A percentile compares a stretch with the other conserved stretches of the same genome.
These are phyloP conservation scores for Komagataella populi DNA, from an alignment of 805 yeast genomes.

Conservation along the genomic window DNA sequence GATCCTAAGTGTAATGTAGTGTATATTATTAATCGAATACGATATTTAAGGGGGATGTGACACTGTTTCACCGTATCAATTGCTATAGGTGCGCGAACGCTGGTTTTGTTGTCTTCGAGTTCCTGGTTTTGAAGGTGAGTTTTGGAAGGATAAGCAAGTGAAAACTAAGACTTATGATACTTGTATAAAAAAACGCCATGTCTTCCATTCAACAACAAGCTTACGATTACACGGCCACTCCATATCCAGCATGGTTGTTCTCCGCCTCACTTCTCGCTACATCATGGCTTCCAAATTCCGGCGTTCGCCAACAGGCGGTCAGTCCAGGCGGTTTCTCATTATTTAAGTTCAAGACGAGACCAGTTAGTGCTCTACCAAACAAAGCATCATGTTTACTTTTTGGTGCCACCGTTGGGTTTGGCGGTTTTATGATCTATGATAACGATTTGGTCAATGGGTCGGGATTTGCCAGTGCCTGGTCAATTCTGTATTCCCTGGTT, in stretches of 20 bases:
- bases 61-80: background rate
- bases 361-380: slow-evolving; percentile 19
- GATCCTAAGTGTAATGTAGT: slow-evolving; percentile 37
- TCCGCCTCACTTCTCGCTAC: slow-evolving; percentile 22
- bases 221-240: slow-evolving; percentile 22
- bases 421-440: slow-evolving; percentile 65
- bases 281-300: slow-evolving; percentile 13
- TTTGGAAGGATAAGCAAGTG: background rate
- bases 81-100: background rate
- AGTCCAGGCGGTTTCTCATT: background rate
- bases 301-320: slow-evolving; percentile 7
- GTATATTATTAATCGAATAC: slow-evolving; percentile 4
- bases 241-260: slow-evolving; percentile 31
- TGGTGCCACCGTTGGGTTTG: slow-evolving; percentile 48
- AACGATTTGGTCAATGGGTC: slow-evolving; percentile 69
- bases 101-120: background rate
- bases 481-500: slow-evolving; percentile 55
- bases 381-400: slow-evolving; percentile 34
- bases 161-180: background rate
- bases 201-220: background rate
- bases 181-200: background rate
- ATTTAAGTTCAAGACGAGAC: slow-evolving; percentile 4
- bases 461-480: slow-evolving; percentile 77
- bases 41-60: background rate
- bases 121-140: background rate